Evolutionary conservation across 306 rosid species (phyloP).

Genomic region (Mimosa pudica): DNA sequence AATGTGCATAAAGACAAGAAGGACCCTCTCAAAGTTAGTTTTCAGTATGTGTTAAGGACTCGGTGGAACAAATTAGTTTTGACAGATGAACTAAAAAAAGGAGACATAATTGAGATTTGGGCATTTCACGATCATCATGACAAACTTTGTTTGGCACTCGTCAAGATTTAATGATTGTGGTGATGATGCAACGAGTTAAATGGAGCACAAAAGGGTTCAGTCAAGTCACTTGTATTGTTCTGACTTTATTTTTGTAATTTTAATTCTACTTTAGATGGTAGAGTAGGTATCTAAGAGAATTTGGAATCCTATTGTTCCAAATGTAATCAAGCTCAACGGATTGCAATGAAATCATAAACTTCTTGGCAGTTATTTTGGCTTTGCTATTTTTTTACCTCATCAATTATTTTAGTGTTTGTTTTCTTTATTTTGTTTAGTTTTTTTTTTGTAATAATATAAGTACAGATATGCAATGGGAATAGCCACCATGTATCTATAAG

Average conservation of each 20-base stretch:
- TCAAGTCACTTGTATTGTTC: background rate
- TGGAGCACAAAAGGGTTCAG: background rate
- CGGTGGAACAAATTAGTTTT: background rate
- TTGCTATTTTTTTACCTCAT: too few relatives aligned
- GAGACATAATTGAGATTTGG: background rate
- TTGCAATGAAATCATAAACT: too few relatives aligned
- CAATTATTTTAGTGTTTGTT: too few relatives aligned
- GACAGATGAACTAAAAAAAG: background rate
- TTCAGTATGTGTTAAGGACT: background rate
- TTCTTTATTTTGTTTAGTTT: too few relatives aligned
- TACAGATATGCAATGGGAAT: too few relatives aligned
- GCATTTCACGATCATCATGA: background rate
- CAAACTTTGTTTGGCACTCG: slow-evolving; percentile 1
- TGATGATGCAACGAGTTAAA: background rate
- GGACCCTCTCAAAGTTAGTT: background rate
- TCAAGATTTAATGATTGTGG: background rate
- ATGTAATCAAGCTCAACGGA: too few relatives aligned
- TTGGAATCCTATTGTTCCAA: background rate
- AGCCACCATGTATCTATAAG: too few relatives aligned
- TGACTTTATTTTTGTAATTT: too few relatives aligned
- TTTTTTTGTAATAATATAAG: too few relatives aligned
- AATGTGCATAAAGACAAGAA: background rate
- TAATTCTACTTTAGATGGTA: background rate
- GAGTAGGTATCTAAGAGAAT: background rate
- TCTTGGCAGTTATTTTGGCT: too few relatives aligned